phyloP scores from a whole-genome alignment of 1,284 basidiomycete species.

The Afroboletus lepidellus region DNA sequence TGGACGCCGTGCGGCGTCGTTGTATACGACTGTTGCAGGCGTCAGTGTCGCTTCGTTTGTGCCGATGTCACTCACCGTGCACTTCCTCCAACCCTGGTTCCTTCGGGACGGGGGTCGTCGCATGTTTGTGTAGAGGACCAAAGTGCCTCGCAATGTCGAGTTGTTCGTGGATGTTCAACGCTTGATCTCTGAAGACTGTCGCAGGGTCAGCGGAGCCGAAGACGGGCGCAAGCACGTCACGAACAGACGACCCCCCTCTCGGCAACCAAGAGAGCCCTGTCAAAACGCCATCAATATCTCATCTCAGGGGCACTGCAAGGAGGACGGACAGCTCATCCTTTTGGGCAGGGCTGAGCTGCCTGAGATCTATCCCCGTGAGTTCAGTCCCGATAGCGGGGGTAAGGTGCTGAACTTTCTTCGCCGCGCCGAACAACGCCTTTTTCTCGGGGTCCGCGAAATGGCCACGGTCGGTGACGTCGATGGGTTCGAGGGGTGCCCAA shows the following conservation, averaged over 20 bases:
- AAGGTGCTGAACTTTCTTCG: conserved; percentile 55
- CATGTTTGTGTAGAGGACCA: conserved; percentile 81
- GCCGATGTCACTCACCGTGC: conserved; percentile 50
- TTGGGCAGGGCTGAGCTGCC: conserved; percentile 55
- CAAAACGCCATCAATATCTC: background rate
- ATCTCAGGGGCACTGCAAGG: background rate
- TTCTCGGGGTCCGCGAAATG: conserved; percentile 59
- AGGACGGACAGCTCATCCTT: conserved; percentile 63
- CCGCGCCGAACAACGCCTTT: conserved; percentile 54
- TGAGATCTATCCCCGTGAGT: conserved; percentile 59
- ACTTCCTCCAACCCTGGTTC: conserved; percentile 75
- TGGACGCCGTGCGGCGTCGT: conserved; percentile 64
- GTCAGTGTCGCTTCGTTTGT: conserved; percentile 7
- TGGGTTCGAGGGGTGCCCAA: conserved; percentile 62
- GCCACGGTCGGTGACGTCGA: conserved; percentile 63
- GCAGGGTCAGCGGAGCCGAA: conserved; percentile 14
- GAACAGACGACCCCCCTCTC: conserved; percentile 70
- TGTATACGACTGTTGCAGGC: conserved; percentile 58
- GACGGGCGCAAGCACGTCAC: conserved; percentile 24
- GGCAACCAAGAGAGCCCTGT: conserved; percentile 63
- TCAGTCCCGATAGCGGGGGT: conserved; percentile 69
- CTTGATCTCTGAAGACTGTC: conserved; percentile 72
- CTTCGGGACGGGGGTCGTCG: conserved; percentile 74
- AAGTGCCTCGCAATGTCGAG: conserved; percentile 71
- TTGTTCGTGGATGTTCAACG: conserved; percentile 67